Evolutionary conservation across 2,329 filamentous ascomycete species (phyloP), one percentile per base, ranked within the genome.

Genomic region (Lomentospora prolificans): DNA sequence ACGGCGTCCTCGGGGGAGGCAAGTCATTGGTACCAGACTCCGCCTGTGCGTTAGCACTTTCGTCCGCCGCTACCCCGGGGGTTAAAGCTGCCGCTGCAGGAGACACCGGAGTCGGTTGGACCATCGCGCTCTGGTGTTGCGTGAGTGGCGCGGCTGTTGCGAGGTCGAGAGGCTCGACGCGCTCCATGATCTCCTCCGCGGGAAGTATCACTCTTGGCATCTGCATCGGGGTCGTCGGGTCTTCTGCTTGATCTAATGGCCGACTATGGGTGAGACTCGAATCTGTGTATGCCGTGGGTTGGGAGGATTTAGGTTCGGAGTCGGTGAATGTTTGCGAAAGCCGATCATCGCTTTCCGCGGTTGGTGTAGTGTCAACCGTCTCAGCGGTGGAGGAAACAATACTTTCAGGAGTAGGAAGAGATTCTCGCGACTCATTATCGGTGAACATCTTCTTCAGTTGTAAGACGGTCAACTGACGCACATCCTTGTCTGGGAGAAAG

Each of bases 401-500:
- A 44, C 87, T 83, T 52, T 95, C 90, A 10, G 81, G 81, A 5
- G 86, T 82, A 4, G 78, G 77, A 14, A 91, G 72, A 1, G 88
- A 87, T 57, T 89, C 85, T 58, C 87, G 86, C 2, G 89, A 90
- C 60, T 91, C 89, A 63, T 90, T 87, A 67, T 97, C 91, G 6
- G 92, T 82, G 66, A 99, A 99, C 67, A 99, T 89, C 67, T 95
- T 96, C 67, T 89, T 92, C 57, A 99, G 75, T 66, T 99, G 95
- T 59, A 96, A 79, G 57, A 92, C 90, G 10, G 94, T 95, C 58
- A 99, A 75, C 64, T 94, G 85, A 59, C 90, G 82, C 64, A 99
- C 95, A 71, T 99, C 94, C 65, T 95, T 97, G 68, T 99, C 95
- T 0, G 92, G 92, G 63, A 99, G 86, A 71, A 92, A 99, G 63